Evolutionary conservation across 495 filamentous ascomycete genomes (phyloP).

Genomic region (Aspergillus conjunctus): DNA sequence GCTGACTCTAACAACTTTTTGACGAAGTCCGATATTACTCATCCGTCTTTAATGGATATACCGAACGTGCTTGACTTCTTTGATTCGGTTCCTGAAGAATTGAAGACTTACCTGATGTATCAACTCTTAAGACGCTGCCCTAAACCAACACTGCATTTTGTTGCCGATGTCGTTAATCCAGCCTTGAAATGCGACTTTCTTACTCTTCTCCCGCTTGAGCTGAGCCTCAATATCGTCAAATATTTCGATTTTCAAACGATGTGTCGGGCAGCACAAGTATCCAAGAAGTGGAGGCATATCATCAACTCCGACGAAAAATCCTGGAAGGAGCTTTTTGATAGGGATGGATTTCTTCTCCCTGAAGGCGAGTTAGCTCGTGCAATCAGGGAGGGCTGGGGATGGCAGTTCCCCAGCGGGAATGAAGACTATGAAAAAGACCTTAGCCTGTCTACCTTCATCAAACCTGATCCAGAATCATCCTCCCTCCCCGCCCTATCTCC

Average conservation of each 20-base stretch:
- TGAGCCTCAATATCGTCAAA: slow-evolving; percentile 83
- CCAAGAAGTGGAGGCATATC: slow-evolving; percentile 87
- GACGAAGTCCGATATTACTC: slow-evolving; percentile 19
- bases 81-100: slow-evolving; percentile 80
- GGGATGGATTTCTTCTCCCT: slow-evolving; percentile 75
- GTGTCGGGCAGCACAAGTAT: slow-evolving; percentile 90
- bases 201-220: slow-evolving; percentile 76
- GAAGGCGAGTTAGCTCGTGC: slow-evolving; percentile 84
- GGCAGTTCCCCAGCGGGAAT: slow-evolving; percentile 80
- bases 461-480: slow-evolving; percentile 50
- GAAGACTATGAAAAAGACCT: slow-evolving; percentile 82
- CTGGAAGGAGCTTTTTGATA: slow-evolving; percentile 92
- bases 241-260: slow-evolving; percentile 86
- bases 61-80: slow-evolving; percentile 86
- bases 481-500: slow-evolving; percentile 25
- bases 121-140: slow-evolving; percentile 87
- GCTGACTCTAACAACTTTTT: slow-evolving; percentile 9
- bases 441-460: slow-evolving; percentile 49
- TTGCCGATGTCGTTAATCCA: slow-evolving; percentile 91
- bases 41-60: slow-evolving; percentile 65
- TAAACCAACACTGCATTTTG: slow-evolving; percentile 85
- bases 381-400: slow-evolving; percentile 97
- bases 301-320: slow-evolving; percentile 90
- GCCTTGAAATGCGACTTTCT: slow-evolving; percentile 96
- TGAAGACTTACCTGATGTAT: slow-evolving; percentile 95